Base-by-base conservation (phyloP, 2,329 filamentous ascomycete genomes). In the Dothistroma septosporum region DNA sequence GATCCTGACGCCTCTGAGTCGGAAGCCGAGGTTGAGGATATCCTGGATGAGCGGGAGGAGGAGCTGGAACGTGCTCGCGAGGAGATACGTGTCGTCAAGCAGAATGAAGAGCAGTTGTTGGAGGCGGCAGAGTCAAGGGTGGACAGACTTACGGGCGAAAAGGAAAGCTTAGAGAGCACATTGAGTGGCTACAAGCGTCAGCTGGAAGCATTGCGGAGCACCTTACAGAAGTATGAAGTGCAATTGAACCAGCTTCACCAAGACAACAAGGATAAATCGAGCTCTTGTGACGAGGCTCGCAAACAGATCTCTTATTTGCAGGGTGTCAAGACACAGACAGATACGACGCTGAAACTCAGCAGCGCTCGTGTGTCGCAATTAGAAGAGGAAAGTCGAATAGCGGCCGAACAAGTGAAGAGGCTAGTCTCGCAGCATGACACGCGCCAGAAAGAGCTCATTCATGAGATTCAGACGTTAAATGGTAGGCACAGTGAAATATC, bases 41-140 rank as follows among this genome's bases (percentile, higher is more conserved):
- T 66, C 21, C 57, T 62, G 7, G 70, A 73, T 48, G 69, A 72
- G 60, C 60, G 67, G 31, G 70, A 73, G 35, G 72, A 70, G 53
- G 70, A 73, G 63, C 49, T 74, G 32, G 67, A 70, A 54, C 65
- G 61, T 32, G 59, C 70, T 21, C 63, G 67, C 28, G 66, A 70
- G 47, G 66, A 70, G 62, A 56, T 71, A 33, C 60, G 55, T 57
- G 60, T 66, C 47, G 68, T 65, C 49, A 66, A 64, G 57, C 66
- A 64, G 49, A 58, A 55, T 33, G 49, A 58, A 16, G 61, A 68
- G 56, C 64, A 64, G 53, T 63, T 68, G 66, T 50, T 75, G n/a
- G 72, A 72, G 59, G 64, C 64, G 24, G 73, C 73, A 8, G 73
- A 75, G 61, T 60, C 57, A 22, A 64, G 70, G n/a, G 69, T 75